A percentile compares a stretch with the other conserved stretches of the same genome.
These are phyloP conservation scores for Fusarium oligoseptatum DNA, from an alignment of 2,329 filamentous ascomycete genomes.

Conservation along the genomic window DNA sequence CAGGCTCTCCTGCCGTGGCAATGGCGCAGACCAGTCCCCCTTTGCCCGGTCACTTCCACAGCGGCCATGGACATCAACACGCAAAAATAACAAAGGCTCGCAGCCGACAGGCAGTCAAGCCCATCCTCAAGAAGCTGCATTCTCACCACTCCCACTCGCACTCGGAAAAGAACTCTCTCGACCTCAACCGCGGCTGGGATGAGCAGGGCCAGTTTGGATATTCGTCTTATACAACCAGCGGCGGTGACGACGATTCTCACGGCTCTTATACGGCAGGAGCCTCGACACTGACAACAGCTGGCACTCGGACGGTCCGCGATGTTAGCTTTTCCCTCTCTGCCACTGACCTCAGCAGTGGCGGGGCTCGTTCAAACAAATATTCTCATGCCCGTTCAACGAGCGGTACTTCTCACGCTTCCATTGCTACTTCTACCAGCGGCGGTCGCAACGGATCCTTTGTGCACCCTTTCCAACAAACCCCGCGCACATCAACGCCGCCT, in stretches of 20 bases:
- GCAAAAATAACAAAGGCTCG: constrained; percentile 59
- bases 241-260: constrained; percentile 44
- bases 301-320: constrained; percentile 52
- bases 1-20: constrained; percentile 28
- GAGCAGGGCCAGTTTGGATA: constrained; percentile 60
- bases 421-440: constrained; percentile 68
- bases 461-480: constrained; percentile 75
- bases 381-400: constrained; percentile 71
- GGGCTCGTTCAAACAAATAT: constrained; percentile 56
- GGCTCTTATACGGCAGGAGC: constrained; percentile 39
- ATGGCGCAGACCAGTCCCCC: constrained; percentile 45
- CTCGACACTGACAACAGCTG: constrained; percentile 36
- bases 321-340: constrained; percentile 61
- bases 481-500: constrained; percentile 71
- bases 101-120: constrained; percentile 67
- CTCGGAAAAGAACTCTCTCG: constrained; percentile 73
- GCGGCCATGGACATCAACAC: constrained; percentile 37
- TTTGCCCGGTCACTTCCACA: constrained; percentile 41
- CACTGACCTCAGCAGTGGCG: constrained; percentile 49
- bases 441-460: constrained; percentile 66
- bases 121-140: constrained; percentile 71
- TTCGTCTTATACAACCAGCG: constrained; percentile 44
- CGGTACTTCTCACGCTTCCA: constrained; percentile 68
- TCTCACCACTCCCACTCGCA: constrained; percentile 62
- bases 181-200: constrained; percentile 71